phyloP scores from a whole-genome alignment of 2,329 filamentous ascomycete genomes.

The Nigrospora osmanthi region DNA sequence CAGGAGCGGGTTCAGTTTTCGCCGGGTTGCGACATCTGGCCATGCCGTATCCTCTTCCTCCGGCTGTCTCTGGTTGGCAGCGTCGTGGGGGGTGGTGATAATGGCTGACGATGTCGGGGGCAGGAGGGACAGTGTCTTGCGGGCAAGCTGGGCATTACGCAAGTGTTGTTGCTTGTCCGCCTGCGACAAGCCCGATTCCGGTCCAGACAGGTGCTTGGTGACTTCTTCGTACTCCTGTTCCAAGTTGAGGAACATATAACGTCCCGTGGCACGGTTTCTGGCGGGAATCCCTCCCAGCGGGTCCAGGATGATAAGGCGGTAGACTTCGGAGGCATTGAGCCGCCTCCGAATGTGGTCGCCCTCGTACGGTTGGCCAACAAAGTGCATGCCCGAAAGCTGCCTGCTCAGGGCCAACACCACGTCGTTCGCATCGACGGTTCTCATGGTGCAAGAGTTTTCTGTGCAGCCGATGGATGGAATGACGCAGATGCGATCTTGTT shows the following conservation, averaged over 20 bases:
- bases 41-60: constrained; percentile 49
- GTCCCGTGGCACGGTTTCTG: constrained; percentile 47
- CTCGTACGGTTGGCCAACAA: constrained; percentile 29
- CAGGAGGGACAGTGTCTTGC: constrained; percentile 63
- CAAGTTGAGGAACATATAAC: constrained; percentile 86
- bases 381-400: constrained; percentile 63
- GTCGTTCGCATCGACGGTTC: constrained; percentile 42
- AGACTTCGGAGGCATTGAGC: constrained; percentile 42
- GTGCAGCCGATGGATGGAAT: constrained; percentile 45
- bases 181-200: constrained; percentile 18
- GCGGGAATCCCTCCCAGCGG: constrained; percentile 78
- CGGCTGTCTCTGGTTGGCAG: constrained; percentile 45
- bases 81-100: constrained; percentile 79
- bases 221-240: constrained; percentile 79
- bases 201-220: constrained; percentile 46
- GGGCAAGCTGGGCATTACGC: constrained; percentile 67
- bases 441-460: constrained; percentile 28
- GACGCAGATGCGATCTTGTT: constrained; percentile 62
- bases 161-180: constrained; percentile 30
- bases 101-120: constrained; percentile 81
- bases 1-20: constrained; percentile 72
- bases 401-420: constrained; percentile 69
- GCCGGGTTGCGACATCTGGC: constrained; percentile 38
- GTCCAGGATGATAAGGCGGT: constrained; percentile 84
- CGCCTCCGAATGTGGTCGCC: constrained; percentile 24